Percentiles rank a stretch among this genome's conserved stretches.
Evolutionary conservation across 2,329 filamentous ascomycete genomes (phyloP).

Genomic region (Hypoxylon sp.): DNA sequence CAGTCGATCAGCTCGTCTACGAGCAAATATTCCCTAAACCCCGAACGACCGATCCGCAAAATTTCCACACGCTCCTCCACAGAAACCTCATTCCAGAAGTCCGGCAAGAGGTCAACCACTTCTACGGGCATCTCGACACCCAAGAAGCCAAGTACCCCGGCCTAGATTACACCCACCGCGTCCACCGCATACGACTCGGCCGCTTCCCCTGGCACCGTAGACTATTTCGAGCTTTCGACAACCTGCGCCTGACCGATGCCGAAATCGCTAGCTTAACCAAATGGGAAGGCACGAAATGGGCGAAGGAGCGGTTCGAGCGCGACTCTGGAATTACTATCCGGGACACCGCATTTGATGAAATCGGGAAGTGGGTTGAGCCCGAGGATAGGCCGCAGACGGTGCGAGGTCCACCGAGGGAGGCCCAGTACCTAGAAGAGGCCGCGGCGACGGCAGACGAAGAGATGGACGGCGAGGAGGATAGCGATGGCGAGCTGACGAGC

Average conservation of each 20-base stretch:
- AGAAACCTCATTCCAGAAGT: constrained; percentile 81
- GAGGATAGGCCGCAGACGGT: constrained; percentile 50
- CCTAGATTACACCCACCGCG: constrained; percentile 79
- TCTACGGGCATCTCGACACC: constrained; percentile 83
- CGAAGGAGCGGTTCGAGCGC: constrained; percentile 81
- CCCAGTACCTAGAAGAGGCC: constrained; percentile 51
- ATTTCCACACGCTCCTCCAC: constrained; percentile 76
- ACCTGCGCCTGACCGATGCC: constrained; percentile 72
- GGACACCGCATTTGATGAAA: constrained; percentile 78
- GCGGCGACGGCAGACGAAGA: constrained; percentile 60
- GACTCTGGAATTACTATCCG: constrained; percentile 77
- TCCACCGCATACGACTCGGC: constrained; percentile 81
- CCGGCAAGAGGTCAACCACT: constrained; percentile 80
- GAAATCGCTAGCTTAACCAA: constrained; percentile 80
- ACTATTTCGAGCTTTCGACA: constrained; percentile 81
- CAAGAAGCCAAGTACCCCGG: constrained; percentile 85
- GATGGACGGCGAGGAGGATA: constrained; percentile 63
- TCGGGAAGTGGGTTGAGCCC: constrained; percentile 70
- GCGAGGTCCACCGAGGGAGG: constrained; percentile 41
- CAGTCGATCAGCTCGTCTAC: constrained; percentile 79
- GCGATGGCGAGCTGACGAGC: constrained; percentile 65
- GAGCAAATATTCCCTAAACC: constrained; percentile 78
- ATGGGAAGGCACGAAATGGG: constrained; percentile 88
- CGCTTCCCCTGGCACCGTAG: constrained; percentile 81
- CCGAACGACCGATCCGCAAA: constrained; percentile 74